Percentiles rank a stretch among this genome's conserved stretches.
These are phyloP conservation scores for Kluyveromyces aestuarii DNA, from an alignment of 805 yeast genomes.

Conservation along the genomic window DNA sequence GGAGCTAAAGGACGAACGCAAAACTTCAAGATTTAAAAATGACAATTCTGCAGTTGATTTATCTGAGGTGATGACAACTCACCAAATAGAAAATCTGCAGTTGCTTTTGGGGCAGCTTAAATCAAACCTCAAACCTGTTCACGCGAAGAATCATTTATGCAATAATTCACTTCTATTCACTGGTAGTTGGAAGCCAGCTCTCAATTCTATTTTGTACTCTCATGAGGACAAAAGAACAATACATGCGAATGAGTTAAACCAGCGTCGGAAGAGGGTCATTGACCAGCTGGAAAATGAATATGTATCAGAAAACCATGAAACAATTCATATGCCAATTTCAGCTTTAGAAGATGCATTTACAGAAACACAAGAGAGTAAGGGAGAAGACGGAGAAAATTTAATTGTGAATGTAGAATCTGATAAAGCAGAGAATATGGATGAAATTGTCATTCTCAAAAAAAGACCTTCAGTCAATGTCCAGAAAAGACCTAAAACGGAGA, in stretches of 20 bases:
- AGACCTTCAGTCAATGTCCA: constrained; percentile 1
- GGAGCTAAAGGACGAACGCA: constrained; percentile 7
- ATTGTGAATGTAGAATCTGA: constrained; percentile 1
- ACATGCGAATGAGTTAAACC: background rate
- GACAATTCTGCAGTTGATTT: background rate
- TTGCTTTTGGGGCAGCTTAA: constrained; percentile 8
- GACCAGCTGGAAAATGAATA: constrained; percentile 1
- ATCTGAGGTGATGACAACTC: constrained; percentile 7
- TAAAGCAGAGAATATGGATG: constrained; percentile 24
- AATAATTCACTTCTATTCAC: background rate
- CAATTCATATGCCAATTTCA: background rate
- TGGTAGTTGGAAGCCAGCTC: background rate
- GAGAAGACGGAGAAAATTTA: constrained; percentile 2
- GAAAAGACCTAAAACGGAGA: constrained; percentile 3
- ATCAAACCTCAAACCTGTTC: background rate
- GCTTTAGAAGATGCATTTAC: background rate
- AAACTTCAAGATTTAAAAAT: background rate
- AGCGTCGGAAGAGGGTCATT: background rate
- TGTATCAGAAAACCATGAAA: background rate
- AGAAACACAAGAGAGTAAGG: background rate
- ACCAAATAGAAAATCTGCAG: constrained; percentile 13
- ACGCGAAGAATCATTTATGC: background rate
- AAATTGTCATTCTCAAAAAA: constrained; percentile 34
- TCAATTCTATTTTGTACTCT: background rate
- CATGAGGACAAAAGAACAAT: background rate